Evolutionary conservation across 495 filamentous ascomycete species (phyloP).

Genomic region (Trichoderma orchidacearum): DNA sequence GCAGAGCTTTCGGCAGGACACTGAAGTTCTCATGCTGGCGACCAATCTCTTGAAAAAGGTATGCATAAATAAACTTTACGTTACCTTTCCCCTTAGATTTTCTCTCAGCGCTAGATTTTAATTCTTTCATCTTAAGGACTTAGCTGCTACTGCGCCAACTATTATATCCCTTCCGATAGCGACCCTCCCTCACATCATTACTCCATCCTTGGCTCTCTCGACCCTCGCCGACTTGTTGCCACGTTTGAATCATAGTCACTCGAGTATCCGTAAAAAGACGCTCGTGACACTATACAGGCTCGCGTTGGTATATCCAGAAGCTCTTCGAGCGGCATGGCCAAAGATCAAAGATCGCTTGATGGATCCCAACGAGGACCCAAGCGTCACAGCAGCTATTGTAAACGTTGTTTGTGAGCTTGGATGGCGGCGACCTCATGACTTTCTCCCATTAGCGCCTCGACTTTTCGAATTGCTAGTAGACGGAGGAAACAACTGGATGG

Average conservation of each 20-base stretch:
- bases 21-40: slow-evolving; percentile 93
- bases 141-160: slow-evolving; percentile 56
- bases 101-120: no score
- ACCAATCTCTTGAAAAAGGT: slow-evolving; percentile 97
- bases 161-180: slow-evolving; percentile 74
- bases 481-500: slow-evolving; percentile 97
- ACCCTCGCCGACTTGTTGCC: slow-evolving; percentile 75
- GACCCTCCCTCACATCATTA: slow-evolving; percentile 84
- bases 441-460: slow-evolving; percentile 79
- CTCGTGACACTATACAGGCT: slow-evolving; percentile 85
- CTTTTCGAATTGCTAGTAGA: slow-evolving; percentile 89
- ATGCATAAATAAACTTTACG: no score
- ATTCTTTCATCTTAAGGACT: slow-evolving; percentile 36
- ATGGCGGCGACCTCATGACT: slow-evolving; percentile 86
- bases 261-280: slow-evolving; percentile 83
- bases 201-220: slow-evolving; percentile 77
- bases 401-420: slow-evolving; percentile 96
- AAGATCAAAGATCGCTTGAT: slow-evolving; percentile 89
- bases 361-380: slow-evolving; percentile 80
- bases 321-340: slow-evolving; percentile 83
- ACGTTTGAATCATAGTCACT: slow-evolving; percentile 69
- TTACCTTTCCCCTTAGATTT: no score
- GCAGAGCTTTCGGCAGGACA: slow-evolving; percentile 90
- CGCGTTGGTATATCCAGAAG: slow-evolving; percentile 87
- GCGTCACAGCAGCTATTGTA: slow-evolving; percentile 87